Evolutionary conservation across 768 basidiomycete species (phyloP), one percentile per base, ranked within the genome.

Genomic region (Podaxis carcinomalis): DNA sequence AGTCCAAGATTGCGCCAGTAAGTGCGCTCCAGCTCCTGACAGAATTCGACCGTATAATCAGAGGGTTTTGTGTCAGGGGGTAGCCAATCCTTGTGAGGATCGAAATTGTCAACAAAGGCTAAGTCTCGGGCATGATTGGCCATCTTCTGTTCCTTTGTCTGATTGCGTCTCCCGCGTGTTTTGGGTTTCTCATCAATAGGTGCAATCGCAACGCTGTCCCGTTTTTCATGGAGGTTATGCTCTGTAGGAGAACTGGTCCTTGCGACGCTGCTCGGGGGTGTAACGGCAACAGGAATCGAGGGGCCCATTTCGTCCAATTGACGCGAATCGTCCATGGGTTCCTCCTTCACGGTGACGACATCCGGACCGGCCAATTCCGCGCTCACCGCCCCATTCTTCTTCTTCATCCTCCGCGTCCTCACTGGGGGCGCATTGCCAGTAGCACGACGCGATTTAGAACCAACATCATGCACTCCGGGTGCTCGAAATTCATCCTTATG

Each of bases 1-100:
- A 96, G 72, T 0, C 93, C 88, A 72, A 93, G 87, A 65, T 91
- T 94, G 56, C 95, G 80, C 97, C 97, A 99, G 73, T 87, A 98
- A 57, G 88, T 82, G 32, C 95, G 80, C 74, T 98, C 95, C 19
- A 98, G 80, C 63, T 88, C 86, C 62, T 85, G 83, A 71, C 95
- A 97, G 62, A 92, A 90, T 63, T 96, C 94, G 11, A 83, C 81
- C 0, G 92, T 95, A 68, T 95, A 99, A 70, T 98, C 94, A 14
- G 80, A 75, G 0, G 86, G 69, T 7, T 76, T 80, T 0, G 92
- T 95, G 56, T 83, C 83, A 1, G 81, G 77, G 6, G 95, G 95
- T 5, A 96, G 74, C 94, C 94, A 97, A 61, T 88, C 86, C 6
- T 77, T 76, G 44, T 79, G 77, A 0, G 91, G 90, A 56, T 90